Percentiles rank a stretch among this genome's conserved stretches.
Conservation (phyloP, 2,329 filamentous ascomycete genomes). For the Curvularia verruculosa region DNA sequence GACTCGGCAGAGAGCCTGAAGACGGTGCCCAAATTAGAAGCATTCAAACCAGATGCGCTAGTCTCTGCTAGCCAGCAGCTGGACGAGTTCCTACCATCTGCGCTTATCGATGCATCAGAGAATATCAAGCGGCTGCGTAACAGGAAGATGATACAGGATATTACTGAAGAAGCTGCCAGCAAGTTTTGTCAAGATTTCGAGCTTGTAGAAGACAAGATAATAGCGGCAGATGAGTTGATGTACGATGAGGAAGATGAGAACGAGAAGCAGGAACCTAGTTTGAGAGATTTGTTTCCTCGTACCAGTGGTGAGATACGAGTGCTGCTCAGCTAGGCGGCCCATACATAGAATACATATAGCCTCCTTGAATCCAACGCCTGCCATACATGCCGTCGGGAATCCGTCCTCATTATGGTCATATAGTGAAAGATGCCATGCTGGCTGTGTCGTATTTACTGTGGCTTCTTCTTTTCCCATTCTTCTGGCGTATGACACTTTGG, state of each 20-base stretch:
- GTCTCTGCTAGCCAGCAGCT: slow-evolving; percentile 73
- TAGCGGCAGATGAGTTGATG: slow-evolving; percentile 62
- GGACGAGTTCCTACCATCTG: slow-evolving; percentile 90
- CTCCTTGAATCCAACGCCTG: neutral
- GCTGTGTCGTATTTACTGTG: slow-evolving; percentile 25
- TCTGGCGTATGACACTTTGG: slow-evolving; percentile 91
- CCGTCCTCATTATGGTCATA: neutral
- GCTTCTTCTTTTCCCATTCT: slow-evolving; percentile 77
- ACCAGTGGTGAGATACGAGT: slow-evolving; percentile 69
- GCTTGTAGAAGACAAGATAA: slow-evolving; percentile 66
- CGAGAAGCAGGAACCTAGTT: slow-evolving; percentile 46
- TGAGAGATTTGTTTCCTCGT: slow-evolving; percentile 67
- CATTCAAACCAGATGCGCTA: slow-evolving; percentile 67
- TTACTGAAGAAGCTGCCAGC: slow-evolving; percentile 83
- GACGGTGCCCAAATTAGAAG: slow-evolving; percentile 60
- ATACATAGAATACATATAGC: slow-evolving; percentile 3
- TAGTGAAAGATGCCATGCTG: neutral
- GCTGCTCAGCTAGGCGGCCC: slow-evolving; percentile 59
- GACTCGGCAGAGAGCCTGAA: slow-evolving; percentile 58
- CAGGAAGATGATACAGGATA: slow-evolving; percentile 70
- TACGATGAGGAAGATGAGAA: slow-evolving; percentile 45
- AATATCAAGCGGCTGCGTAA: slow-evolving; percentile 77
- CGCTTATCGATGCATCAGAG: slow-evolving; percentile 88
- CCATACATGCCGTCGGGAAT: neutral
- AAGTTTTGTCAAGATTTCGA: slow-evolving; percentile 87